Evolutionary conservation across 768 basidiomycete genomes (phyloP), one percentile per base, ranked within the genome.

Genomic region (Mycena sanguinolenta): DNA sequence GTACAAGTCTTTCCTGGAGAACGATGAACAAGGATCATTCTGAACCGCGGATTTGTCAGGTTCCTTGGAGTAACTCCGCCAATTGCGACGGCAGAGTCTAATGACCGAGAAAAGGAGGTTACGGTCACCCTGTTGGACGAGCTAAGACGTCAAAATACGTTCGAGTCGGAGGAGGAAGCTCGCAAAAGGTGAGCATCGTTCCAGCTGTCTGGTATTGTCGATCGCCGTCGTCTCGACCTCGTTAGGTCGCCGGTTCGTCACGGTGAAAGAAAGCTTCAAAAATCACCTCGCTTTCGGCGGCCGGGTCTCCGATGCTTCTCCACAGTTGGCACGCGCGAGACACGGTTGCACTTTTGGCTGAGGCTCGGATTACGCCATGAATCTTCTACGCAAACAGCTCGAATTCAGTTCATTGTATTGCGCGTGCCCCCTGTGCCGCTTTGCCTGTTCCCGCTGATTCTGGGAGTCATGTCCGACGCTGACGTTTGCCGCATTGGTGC

Each of bases 121-220:
- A 95, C 94, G 0, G 77, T 85, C 21, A 92, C 94, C 9, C 84
- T 99, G 60, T 94, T 98, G 93, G 91, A 95, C 66, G 97, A 99
- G 80, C 87, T 99, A 38, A 88, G 90, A 77, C 84, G 88, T 54
- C 92, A 97, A 77, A 92, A 93, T 67, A 92, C 92, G 2, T 97
- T 98, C 80, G 97, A 98, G 82, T 91, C 87, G 58, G 94, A 95
- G 71, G 92, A 95, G 63, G 96, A 98, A 80, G 87, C 94, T 30
- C 89, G 92, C 80, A 92, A 89, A 70, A 91, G 97, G 97, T 98
- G 79, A 84, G 93, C 46, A 55, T 63, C 65, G 70, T 66, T 9
- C 36, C 55, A 13, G 52, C 27, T 60, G 38, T 34, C 50, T 3
- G 17, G 17, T 44, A 21, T 55, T 44, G 39, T 57, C 46, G 46